Percentiles rank a stretch among this genome's conserved stretches.
Conservation (phyloP, 257 asterid species). For the Plantago ovata region DNA sequence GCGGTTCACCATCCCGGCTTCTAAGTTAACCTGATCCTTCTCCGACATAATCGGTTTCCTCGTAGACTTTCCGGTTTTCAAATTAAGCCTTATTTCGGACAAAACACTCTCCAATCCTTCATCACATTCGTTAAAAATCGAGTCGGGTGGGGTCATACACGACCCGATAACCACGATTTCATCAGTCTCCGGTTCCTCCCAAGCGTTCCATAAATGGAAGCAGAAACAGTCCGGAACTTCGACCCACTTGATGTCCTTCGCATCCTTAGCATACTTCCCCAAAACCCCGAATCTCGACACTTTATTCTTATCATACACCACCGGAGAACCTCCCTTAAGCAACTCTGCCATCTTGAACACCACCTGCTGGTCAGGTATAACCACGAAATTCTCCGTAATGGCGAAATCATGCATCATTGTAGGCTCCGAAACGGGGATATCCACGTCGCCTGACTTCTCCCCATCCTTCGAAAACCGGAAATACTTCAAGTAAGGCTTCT, state of each 20-base stretch:
- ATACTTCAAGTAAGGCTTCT: slow-evolving; percentile 78
- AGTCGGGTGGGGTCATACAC: slow-evolving; percentile 99
- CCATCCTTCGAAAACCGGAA: slow-evolving; percentile 62
- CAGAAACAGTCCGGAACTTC: slow-evolving; percentile 92
- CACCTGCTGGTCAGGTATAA: slow-evolving; percentile 93
- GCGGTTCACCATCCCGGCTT: slow-evolving; percentile 96
- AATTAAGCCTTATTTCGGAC: slow-evolving; percentile 80
- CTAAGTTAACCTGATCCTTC: slow-evolving; percentile 69
- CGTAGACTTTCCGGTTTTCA: slow-evolving; percentile 69
- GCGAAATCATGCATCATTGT: slow-evolving; percentile 99
- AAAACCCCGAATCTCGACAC: slow-evolving; percentile 69
- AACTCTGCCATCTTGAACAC: slow-evolving; percentile 89
- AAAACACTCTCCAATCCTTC: slow-evolving; percentile 70
- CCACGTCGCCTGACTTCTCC: slow-evolving; percentile 67
- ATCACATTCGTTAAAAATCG: slow-evolving; percentile 92
- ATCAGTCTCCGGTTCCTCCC: slow-evolving; percentile 84
- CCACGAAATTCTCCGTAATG: slow-evolving; percentile 70
- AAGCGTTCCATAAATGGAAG: slow-evolving; percentile 97
- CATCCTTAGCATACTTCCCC: slow-evolving; percentile 52
- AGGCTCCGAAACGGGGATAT: slow-evolving; percentile 77
- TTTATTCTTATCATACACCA: slow-evolving; percentile 66
- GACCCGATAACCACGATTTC: slow-evolving; percentile 93
- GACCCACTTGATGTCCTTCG: slow-evolving; percentile 50
- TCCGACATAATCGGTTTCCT: slow-evolving; percentile 52
- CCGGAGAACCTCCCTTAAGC: slow-evolving; percentile 94